These are phyloP conservation scores for Ogataea haglerorum DNA, from an alignment of 805 yeast species.

Conservation along the genomic window DNA sequence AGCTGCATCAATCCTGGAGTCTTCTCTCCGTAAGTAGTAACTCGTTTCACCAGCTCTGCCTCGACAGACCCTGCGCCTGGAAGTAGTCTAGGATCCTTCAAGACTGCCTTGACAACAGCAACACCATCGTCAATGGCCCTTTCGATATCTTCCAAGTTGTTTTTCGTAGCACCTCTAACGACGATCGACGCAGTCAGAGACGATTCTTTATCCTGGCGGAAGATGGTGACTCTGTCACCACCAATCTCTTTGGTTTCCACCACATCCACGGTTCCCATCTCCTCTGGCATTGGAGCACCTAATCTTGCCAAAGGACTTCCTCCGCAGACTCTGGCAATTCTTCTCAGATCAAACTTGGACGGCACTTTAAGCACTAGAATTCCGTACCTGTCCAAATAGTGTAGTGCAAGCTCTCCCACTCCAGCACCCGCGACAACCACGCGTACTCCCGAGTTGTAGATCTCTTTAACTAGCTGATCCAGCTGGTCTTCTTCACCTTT, in stretches of 20 bases:
- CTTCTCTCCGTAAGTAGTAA: slow-evolving; percentile 83
- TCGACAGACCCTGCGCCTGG: slow-evolving; percentile 98
- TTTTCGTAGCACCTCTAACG: slow-evolving; percentile 94
- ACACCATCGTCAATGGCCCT: slow-evolving; percentile 98
- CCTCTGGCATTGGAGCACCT: slow-evolving; percentile 94
- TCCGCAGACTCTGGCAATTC: slow-evolving; percentile 94
- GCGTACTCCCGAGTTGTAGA: slow-evolving; percentile 77
- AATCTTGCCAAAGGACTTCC: slow-evolving; percentile 93
- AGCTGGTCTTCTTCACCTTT: slow-evolving; percentile 95
- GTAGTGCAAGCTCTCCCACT: slow-evolving; percentile 89
- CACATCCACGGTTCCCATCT: slow-evolving; percentile 81
- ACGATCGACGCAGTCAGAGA: slow-evolving; percentile 91
- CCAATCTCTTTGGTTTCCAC: slow-evolving; percentile 94
- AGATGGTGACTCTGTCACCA: slow-evolving; percentile 93
- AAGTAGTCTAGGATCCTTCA: slow-evolving; percentile 74
- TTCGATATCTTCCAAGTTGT: slow-evolving; percentile 89
- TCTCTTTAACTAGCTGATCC: slow-evolving; percentile 78
- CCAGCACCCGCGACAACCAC: slow-evolving; percentile 95
- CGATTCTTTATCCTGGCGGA: slow-evolving; percentile 65
- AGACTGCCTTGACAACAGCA: slow-evolving; percentile 81
- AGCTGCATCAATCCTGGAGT: slow-evolving; percentile 92
- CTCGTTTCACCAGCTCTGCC: slow-evolving; percentile 75
- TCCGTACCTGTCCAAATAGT: slow-evolving; percentile 83
- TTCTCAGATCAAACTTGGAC: slow-evolving; percentile 89
- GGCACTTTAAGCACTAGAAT: slow-evolving; percentile 86